phyloP scores from a whole-genome alignment of 768 basidiomycete species.

The Lepiota brunneoincarnata region DNA sequence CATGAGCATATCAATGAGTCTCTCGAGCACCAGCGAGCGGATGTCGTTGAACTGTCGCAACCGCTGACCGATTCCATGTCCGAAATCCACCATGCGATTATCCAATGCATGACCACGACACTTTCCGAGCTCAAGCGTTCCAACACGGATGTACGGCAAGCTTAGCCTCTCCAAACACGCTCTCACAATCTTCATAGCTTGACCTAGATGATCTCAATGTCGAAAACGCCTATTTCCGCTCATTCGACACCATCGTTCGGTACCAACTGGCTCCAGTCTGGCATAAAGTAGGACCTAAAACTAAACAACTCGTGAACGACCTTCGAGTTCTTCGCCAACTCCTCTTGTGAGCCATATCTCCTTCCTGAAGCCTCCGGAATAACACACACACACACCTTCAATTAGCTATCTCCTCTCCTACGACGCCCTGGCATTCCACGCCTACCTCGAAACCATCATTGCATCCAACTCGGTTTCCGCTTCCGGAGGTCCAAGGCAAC shows the following conservation, averaged over 20 bases:
- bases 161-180: background rate
- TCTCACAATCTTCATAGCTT: constrained; percentile 47
- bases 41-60: constrained; percentile 90
- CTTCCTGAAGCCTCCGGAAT: background rate
- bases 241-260: constrained; percentile 87
- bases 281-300: constrained; percentile 94
- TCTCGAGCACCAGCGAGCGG: constrained; percentile 80
- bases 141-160: constrained; percentile 55
- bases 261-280: constrained; percentile 90
- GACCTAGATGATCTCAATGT: constrained; percentile 92
- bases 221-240: constrained; percentile 91
- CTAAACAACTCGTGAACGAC: constrained; percentile 88
- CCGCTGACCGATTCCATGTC: constrained; percentile 81
- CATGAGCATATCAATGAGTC: constrained; percentile 84
- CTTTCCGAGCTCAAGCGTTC: constrained; percentile 87
- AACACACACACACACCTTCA: background rate
- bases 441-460: constrained; percentile 86
- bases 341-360: constrained; percentile 59
- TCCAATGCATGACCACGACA: constrained; percentile 92
- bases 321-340: constrained; percentile 82
- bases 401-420: constrained; percentile 82
- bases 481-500: constrained; percentile 53
- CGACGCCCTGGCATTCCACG: constrained; percentile 87
- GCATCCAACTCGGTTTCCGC: constrained; percentile 47
- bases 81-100: constrained; percentile 89